Evolutionary conservation across 345 rosid genomes (phyloP).

Genomic region (Iberis pinnata): DNA sequence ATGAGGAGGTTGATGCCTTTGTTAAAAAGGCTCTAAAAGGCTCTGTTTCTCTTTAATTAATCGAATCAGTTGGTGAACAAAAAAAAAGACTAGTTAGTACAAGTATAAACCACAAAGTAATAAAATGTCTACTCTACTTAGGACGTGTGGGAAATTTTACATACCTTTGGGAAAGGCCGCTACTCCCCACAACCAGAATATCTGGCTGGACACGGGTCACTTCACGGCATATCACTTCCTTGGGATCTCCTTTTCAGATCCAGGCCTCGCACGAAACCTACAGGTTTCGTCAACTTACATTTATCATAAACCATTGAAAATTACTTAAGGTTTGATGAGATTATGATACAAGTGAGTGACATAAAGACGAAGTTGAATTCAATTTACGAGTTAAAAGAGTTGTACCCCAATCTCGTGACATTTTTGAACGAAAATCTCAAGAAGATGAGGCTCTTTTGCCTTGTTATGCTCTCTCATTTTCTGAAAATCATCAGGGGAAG

Average conservation of each 20-base stretch:
- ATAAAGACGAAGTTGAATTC: too few species aligned
- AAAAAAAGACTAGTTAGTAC: slow-evolving; percentile 2
- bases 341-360: too few species aligned
- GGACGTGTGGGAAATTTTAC: neutral
- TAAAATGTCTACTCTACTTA: too few species aligned
- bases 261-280: slow-evolving; percentile 85
- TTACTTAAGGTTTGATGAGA: too few species aligned
- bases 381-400: too few species aligned
- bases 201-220: slow-evolving; percentile 78
- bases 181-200: slow-evolving; percentile 77
- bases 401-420: slow-evolving; percentile 74
- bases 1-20: too few species aligned
- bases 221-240: slow-evolving; percentile 80
- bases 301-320: too few species aligned
- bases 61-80: too few species aligned
- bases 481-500: slow-evolving; percentile 76
- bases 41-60: too few species aligned
- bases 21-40: too few species aligned
- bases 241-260: slow-evolving; percentile 84
- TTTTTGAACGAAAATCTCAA: slow-evolving; percentile 66
- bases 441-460: slow-evolving; percentile 65
- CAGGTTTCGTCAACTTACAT: neutral
- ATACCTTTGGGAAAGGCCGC: slow-evolving; percentile 91
- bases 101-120: too few species aligned
- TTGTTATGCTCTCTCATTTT: slow-evolving; percentile 40